Base-by-base conservation (phyloP, 805 yeast species). In the Lipomyces anomalus region DNA sequence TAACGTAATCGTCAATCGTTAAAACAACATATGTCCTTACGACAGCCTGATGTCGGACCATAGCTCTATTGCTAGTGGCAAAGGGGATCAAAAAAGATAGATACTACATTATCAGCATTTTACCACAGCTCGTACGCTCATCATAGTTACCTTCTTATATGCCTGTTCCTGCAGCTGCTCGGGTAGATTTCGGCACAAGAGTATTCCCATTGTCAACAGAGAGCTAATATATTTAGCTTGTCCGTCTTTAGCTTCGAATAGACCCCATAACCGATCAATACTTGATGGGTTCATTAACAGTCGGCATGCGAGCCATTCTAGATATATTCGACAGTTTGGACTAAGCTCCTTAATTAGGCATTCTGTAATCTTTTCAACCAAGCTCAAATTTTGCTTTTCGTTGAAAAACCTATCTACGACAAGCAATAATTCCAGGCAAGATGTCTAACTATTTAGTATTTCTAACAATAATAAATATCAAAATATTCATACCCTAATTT, bases 11-110 rank as follows among this genome's bases (percentile, higher is more conserved):
- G 65, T 2, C 29, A 13, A 42, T 16, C 5, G 36, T 33, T 21
- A 18, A 28, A 6, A 44, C 24, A n/a, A 46, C 29, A 6, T 67
- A 42, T 29, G 59, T 57, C 18, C 60, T 46, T 20, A 65, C 32
- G 9, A 48, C 79, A 0, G 95, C 80, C 52, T 84, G 84, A 64
- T 89, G 97, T 55, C 97, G 77, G 1, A 82, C 75, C 4, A 80
- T 67, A 0, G 95, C 95, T 56, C 85, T 81, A 62, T 85, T 87
- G 3, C 95, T 82, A 0, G 95, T 78, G 5, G 94, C 79, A 38
- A 79, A 76, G 0, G 95, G 82, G 3, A 88, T 62, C 22, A 87
- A 58, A 1, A 71, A 65, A 18, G 74, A 64, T 2, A 80, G 64
- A 50, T 75, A 75, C 1, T 67, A n/a, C n/a, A n/a, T n/a, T n/a